Evolutionary conservation across 2,329 filamentous ascomycete species (phyloP).

Genomic region (Arthroderma sp.): DNA sequence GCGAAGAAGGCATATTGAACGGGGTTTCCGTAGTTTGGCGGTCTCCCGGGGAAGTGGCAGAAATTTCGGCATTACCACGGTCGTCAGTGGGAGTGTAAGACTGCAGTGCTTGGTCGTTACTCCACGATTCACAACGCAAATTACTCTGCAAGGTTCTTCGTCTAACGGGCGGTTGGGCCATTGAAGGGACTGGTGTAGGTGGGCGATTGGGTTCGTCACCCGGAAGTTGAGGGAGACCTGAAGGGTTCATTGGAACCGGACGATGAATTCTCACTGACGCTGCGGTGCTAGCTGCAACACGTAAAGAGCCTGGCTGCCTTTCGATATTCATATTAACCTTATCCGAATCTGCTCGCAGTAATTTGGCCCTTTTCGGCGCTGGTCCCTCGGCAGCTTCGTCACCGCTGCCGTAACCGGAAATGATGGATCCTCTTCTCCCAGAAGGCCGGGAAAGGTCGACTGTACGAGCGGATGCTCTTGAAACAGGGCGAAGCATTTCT

Average conservation of each 20-base stretch:
- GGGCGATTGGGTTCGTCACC: slow-evolving; percentile 34
- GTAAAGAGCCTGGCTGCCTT: slow-evolving; percentile 61
- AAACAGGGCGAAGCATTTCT: slow-evolving; percentile 45
- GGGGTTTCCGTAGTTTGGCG: slow-evolving; percentile 51
- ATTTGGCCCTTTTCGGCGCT: slow-evolving; percentile 65
- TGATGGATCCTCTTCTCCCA: slow-evolving; percentile 25
- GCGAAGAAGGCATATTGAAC: slow-evolving; percentile 76
- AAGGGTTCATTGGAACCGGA: slow-evolving; percentile 44
- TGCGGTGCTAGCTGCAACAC: slow-evolving; percentile 81
- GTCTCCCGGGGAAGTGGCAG: slow-evolving; percentile 38
- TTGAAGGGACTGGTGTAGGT: slow-evolving; percentile 31
- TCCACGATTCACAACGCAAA: slow-evolving; percentile 50
- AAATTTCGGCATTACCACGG: slow-evolving; percentile 29
- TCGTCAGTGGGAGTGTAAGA: slow-evolving; percentile 13
- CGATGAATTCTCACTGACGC: slow-evolving; percentile 76
- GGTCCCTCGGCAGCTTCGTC: slow-evolving; percentile 51
- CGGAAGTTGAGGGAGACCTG: slow-evolving; percentile 17
- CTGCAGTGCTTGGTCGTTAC: slow-evolving; percentile 31
- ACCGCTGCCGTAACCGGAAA: slow-evolving; percentile 56
- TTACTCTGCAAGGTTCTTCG: slow-evolving; percentile 27
- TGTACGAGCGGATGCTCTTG: slow-evolving; percentile 43
- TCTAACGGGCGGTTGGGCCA: slow-evolving; percentile 14
- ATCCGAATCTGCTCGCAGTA: slow-evolving; percentile 58
- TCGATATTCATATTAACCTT: slow-evolving; percentile 55
- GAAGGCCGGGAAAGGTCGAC: slow-evolving; percentile 18